Evolutionary conservation across 2,329 filamentous ascomycete genomes (phyloP).

Genomic region (Dryadomyces quercivorus): DNA sequence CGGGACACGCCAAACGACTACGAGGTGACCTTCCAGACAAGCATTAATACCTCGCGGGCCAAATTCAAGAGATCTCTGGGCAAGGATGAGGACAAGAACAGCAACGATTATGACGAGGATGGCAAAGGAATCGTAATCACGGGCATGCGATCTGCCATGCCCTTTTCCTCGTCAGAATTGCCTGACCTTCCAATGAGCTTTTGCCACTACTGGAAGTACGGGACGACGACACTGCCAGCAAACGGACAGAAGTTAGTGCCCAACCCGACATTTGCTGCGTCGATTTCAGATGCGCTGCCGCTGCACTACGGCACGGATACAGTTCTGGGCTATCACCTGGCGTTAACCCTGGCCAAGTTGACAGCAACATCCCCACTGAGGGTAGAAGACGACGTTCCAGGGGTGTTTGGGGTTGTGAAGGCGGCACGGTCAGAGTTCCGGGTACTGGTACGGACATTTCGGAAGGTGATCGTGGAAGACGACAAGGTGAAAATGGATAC

Average conservation of each 20-base stretch:
- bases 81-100: slow-evolving; percentile 11
- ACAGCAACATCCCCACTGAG: slow-evolving; percentile 26
- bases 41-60: slow-evolving; percentile 13
- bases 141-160: no score
- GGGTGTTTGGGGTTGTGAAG: slow-evolving; percentile 8
- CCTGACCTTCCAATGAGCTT: slow-evolving; percentile 14
- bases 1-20: background rate
- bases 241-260: background rate
- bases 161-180: no score
- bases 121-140: no score
- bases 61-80: slow-evolving; percentile 22
- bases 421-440: slow-evolving; percentile 32
- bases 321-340: slow-evolving; percentile 44
- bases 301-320: slow-evolving; percentile 40
- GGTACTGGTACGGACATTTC: slow-evolving; percentile 31
- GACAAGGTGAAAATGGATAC: background rate
- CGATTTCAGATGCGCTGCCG: slow-evolving; percentile 20
- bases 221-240: slow-evolving; percentile 13
- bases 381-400: slow-evolving; percentile 6
- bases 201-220: slow-evolving; percentile 23
- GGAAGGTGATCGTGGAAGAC: slow-evolving; percentile 13
- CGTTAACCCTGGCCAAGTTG: slow-evolving; percentile 29
- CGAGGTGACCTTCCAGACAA: background rate
- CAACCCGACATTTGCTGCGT: slow-evolving; percentile 34
- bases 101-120: no score